Percentiles rank a stretch among this genome's conserved stretches.
Conservation (phyloP, 1,139 yeast genomes). For the Chernovozyma sophiae-reginae region DNA sequence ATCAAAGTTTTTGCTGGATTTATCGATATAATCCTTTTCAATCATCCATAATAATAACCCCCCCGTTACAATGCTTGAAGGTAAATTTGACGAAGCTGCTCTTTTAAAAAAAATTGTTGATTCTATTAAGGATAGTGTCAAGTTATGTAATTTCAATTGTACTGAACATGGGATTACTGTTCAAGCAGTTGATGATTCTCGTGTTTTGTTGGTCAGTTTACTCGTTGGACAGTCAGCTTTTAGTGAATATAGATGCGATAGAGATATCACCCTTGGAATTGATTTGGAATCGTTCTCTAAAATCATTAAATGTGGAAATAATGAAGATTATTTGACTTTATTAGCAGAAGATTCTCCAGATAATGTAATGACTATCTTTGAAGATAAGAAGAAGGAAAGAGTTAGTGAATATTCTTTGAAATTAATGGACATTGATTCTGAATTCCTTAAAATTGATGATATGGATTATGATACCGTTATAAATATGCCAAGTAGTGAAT, state of each 20-base stretch:
- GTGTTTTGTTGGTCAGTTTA: conserved; percentile 87
- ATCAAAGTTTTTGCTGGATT: no score
- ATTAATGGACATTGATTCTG: conserved; percentile 95
- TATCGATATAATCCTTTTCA: neutral
- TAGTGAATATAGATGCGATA: conserved; percentile 91
- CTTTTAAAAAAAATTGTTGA: conserved; percentile 89
- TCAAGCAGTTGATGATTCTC: conserved; percentile 96
- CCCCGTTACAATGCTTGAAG: conserved; percentile 99
- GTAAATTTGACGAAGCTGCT: conserved; percentile 90
- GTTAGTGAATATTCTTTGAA: conserved; percentile 89
- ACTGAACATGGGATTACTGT: conserved; percentile 92
- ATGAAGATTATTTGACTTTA: conserved; percentile 81
- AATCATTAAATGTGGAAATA: conserved; percentile 86
- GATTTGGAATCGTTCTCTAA: conserved; percentile 84
- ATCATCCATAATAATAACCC: no score
- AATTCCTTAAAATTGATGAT: conserved; percentile 89
- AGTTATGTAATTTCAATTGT: conserved; percentile 94
- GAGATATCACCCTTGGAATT: conserved; percentile 87
- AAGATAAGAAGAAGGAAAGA: conserved; percentile 85
- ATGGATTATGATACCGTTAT: conserved; percentile 86
- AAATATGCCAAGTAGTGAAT: conserved; percentile 83
- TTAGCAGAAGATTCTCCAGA: conserved; percentile 93
- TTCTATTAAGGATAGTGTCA: conserved; percentile 89
- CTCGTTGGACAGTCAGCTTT: conserved; percentile 90
- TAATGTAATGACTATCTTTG: conserved; percentile 75